Evolutionary conservation across 148 eudicot genomes (phyloP), one percentile per base, ranked within the genome.

Genomic region (Dianthus caryophyllus): DNA sequence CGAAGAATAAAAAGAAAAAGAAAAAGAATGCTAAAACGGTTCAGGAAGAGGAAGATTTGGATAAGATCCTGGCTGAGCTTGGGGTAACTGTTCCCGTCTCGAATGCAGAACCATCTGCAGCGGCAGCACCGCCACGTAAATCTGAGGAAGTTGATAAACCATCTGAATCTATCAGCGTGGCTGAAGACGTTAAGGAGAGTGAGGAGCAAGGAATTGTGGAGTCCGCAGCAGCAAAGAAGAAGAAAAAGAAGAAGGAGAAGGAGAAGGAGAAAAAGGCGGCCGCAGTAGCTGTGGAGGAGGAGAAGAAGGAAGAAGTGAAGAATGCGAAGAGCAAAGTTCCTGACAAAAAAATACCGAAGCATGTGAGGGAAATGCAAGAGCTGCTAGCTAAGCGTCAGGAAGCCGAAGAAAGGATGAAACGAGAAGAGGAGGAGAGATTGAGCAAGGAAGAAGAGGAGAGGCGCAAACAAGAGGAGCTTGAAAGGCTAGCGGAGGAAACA

Each of bases 321-420:
- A 74, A 63, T 39, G 89, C 83, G 27, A 84, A 78, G 80, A 69
- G 79, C 41, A 93, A 85, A 82, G 73, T 59, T 55, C 54, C 74
- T 6, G 96, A 86, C 71, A 89, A 87, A 75, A 93, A 90, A 75
- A 76, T 89, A 24, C 85, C 98, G 5, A 93, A 84, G 75, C 89
- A 87, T 77, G 87, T 89, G 0, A 83, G 88, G 71, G 96, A 84
- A 78, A 89, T 89, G 96, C 96, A 86, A 72, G 98, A 93, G 87
- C 80, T 83, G 67, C 85, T 93, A 56, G 90, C 95, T 51, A 89
- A 73, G 68, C 76, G 80, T 27, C 79, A 86, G 74, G 96, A 88
- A 73, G 88, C 84, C 46, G 87, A 83, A 64, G 95, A 93, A 75
- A 84, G 68, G 72, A 74, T 79, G 74, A 81, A 79, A 75, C 84